Evolutionary conservation across 2,329 filamentous ascomycete genomes (phyloP).

Genomic region (Venturia nashicola): DNA sequence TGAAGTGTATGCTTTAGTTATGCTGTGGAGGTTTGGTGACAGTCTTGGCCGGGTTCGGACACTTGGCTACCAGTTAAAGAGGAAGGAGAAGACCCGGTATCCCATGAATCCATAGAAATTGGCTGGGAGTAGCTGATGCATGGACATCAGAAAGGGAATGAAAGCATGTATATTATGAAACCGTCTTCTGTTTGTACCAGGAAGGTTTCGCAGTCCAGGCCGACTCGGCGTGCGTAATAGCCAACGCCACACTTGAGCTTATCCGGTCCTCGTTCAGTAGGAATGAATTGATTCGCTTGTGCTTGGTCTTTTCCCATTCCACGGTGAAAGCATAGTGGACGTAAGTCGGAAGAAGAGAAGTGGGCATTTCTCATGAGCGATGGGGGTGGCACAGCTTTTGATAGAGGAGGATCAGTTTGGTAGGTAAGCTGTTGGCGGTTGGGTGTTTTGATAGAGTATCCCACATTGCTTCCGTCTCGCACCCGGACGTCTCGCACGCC

Average conservation of each 20-base stretch:
- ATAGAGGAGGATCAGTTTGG: constrained; percentile 29
- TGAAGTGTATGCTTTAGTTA: neutral
- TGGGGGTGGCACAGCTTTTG: constrained; percentile 45
- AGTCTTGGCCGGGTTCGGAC: too few relatives aligned
- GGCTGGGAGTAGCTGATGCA: constrained; percentile 56
- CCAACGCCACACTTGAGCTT: constrained; percentile 64
- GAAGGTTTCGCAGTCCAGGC: constrained; percentile 72
- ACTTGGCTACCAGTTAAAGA: constrained; percentile 93
- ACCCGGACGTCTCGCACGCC: too few relatives aligned
- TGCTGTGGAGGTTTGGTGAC: neutral
- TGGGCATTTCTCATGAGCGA: constrained; percentile 53
- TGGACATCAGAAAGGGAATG: constrained; percentile 85
- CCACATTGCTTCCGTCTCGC: too few relatives aligned
- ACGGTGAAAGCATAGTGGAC: constrained; percentile 64
- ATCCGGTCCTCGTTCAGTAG: constrained; percentile 71
- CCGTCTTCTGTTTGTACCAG: constrained; percentile 88
- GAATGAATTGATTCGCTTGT: constrained; percentile 46
- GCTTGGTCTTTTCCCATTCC: constrained; percentile 23
- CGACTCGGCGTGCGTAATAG: constrained; percentile 80
- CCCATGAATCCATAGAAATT: constrained; percentile 67
- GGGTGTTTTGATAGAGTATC: constrained; percentile 19
- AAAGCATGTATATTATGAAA: constrained; percentile 90
- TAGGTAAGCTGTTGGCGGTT: constrained; percentile 25
- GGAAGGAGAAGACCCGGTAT: constrained; percentile 78
- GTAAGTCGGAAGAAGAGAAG: constrained; percentile 50